Conservation (phyloP, 306 rosid genomes). For the Inga oerstediana region DNA sequence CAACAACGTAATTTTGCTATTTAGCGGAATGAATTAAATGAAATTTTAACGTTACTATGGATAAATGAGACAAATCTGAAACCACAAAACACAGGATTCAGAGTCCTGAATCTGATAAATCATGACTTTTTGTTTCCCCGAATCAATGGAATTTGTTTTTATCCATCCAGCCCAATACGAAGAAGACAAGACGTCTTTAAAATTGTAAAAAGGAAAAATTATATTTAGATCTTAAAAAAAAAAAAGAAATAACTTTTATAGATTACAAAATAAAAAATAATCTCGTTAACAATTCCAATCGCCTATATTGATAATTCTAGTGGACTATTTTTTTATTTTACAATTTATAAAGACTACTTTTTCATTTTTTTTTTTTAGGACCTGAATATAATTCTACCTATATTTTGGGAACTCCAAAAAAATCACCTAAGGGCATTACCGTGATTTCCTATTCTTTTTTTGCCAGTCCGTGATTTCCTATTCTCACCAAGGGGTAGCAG, state of each 20-base stretch:
- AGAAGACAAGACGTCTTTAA: conserved; percentile 47
- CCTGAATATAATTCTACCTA: too few relatives aligned
- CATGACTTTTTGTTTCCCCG: conserved; percentile 25
- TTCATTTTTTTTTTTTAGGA: too few relatives aligned
- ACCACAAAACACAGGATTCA: not conserved
- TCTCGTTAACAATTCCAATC: too few relatives aligned
- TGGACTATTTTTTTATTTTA: too few relatives aligned
- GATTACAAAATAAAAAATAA: too few relatives aligned
- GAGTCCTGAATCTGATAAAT: not conserved
- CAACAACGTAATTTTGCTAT: conserved; percentile 1
- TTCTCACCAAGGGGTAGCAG: too few relatives aligned
- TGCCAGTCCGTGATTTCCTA: conserved; percentile 48
- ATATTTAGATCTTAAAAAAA: too few relatives aligned
- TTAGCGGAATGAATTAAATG: not conserved
- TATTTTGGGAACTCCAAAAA: conserved; percentile 4
- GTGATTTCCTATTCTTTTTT: conserved; percentile 44
- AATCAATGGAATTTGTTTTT: conserved; percentile 34
- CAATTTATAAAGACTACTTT: too few relatives aligned
- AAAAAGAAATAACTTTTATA: too few relatives aligned
- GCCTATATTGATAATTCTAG: too few relatives aligned
- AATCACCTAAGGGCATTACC: conserved; percentile 27
- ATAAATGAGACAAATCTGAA: not conserved
- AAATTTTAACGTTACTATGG: not conserved
- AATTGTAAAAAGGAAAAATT: conserved; percentile 12
- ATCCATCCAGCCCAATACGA: not conserved